Percentiles rank a stretch among this genome's conserved stretches.
phyloP scores from a whole-genome alignment of 495 filamentous ascomycete genomes.

The Gamarada debralockiae region DNA sequence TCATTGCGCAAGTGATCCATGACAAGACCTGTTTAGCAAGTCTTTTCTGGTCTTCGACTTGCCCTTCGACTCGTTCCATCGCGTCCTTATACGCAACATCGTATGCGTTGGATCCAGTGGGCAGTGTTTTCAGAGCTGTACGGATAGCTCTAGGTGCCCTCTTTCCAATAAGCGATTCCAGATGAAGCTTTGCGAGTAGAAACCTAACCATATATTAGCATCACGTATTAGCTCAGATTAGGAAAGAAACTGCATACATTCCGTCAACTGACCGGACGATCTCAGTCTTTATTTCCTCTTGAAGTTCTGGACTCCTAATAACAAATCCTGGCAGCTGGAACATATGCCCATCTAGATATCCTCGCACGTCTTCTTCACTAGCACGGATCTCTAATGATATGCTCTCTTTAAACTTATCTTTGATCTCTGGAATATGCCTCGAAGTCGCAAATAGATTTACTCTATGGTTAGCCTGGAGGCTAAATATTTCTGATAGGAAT shows the following conservation, averaged over 20 bases:
- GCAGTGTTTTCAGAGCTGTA: slow-evolving; percentile 18
- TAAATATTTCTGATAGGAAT: too few relatives aligned
- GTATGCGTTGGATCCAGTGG: slow-evolving; percentile 31
- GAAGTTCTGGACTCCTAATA: background rate
- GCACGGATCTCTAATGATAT: slow-evolving; percentile 27
- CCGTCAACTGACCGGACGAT: slow-evolving; percentile 8
- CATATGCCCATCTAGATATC: slow-evolving; percentile 31
- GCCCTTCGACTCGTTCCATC: slow-evolving; percentile 34
- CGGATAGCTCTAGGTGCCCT: slow-evolving; percentile 20
- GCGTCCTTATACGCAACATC: slow-evolving; percentile 36
- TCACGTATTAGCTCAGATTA: background rate
- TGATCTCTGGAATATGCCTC: slow-evolving; percentile 24
- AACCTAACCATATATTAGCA: slow-evolving; percentile 30
- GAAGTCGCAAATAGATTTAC: slow-evolving; percentile 30
- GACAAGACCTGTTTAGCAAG: slow-evolving; percentile 28
- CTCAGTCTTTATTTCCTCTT: too few relatives aligned
- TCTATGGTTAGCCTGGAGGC: slow-evolving; percentile 22
- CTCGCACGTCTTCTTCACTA: slow-evolving; percentile 29
- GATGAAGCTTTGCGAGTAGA: slow-evolving; percentile 37
- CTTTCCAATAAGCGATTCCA: slow-evolving; percentile 29
- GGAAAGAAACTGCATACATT: slow-evolving; percentile 18
- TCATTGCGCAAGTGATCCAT: too few relatives aligned
- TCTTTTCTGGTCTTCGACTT: slow-evolving; percentile 24
- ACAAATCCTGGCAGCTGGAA: slow-evolving; percentile 22
- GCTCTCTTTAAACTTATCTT: slow-evolving; percentile 23